phyloP scores from a whole-genome alignment of 352 stramenopile genomes.

The Pythium utonaiense region DNA sequence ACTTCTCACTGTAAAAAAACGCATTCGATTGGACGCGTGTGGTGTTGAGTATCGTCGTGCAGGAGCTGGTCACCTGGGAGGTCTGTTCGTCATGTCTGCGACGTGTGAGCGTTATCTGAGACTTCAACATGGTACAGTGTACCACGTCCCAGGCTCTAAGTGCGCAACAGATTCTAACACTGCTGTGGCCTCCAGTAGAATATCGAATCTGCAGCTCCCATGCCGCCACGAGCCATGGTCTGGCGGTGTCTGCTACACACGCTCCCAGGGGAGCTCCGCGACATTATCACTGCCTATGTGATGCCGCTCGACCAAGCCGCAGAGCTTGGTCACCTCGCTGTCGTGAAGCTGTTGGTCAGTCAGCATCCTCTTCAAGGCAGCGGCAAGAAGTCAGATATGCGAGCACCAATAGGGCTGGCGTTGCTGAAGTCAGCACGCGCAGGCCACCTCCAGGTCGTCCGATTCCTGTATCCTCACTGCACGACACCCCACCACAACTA shows the following conservation, averaged over 20 bases:
- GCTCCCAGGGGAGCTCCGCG: constrained; percentile 26
- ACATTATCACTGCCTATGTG: constrained; percentile 29
- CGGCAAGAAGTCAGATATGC: no score
- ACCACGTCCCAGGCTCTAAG: not conserved
- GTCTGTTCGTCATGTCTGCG: not conserved
- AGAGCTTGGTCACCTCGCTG: constrained; percentile 13
- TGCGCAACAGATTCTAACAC: no score
- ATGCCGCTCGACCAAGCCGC: constrained; percentile 25
- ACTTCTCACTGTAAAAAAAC: no score
- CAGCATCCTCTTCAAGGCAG: not conserved
- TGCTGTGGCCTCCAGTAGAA: no score
- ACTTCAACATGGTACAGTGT: constrained; percentile 7
- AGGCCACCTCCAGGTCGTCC: constrained; percentile 27
- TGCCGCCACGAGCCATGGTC: no score
- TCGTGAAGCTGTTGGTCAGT: constrained; percentile 13
- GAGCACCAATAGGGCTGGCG: not conserved
- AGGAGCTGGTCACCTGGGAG: no score
- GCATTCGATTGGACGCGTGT: no score
- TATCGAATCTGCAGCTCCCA: no score
- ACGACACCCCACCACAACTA: constrained; percentile 26
- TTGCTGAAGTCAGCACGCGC: not conserved
- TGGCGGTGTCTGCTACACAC: not conserved
- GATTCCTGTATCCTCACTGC: constrained; percentile 35
- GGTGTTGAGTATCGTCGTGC: no score
- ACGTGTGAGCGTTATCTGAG: not conserved